phyloP scores from a whole-genome alignment of 805 yeast species.

The Candida sanyiensis region DNA sequence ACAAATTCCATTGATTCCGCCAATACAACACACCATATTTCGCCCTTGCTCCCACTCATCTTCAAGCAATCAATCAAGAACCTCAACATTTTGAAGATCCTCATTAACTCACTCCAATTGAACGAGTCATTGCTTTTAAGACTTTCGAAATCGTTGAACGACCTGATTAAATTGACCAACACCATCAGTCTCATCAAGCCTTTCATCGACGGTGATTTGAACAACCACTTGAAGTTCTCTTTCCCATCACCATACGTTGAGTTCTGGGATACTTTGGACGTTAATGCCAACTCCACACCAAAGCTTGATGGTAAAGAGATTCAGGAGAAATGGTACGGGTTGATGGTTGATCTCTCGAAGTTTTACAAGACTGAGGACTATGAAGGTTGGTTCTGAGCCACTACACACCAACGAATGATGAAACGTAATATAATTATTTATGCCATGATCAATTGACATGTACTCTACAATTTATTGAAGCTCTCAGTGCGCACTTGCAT shows the following conservation, averaged over 20 bases:
- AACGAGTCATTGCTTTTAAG: slow-evolving; percentile 21
- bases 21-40: slow-evolving; percentile 8
- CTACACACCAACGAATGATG: no score
- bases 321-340: slow-evolving; percentile 19
- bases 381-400: slow-evolving; percentile 27
- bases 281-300: not conserved
- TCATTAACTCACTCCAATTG: slow-evolving; percentile 26
- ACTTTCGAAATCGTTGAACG: slow-evolving; percentile 23
- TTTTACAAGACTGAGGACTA: slow-evolving; percentile 19
- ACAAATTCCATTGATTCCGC: slow-evolving; percentile 23
- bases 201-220: slow-evolving; percentile 21
- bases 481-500: no score
- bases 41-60: slow-evolving; percentile 26
- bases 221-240: slow-evolving; percentile 22
- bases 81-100: slow-evolving; percentile 24
- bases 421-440: not conserved
- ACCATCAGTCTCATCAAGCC: slow-evolving; percentile 26
- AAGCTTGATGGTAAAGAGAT: not conserved
- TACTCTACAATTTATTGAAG: no score
- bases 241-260: slow-evolving; percentile 17
- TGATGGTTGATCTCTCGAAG: slow-evolving; percentile 20
- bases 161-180: slow-evolving; percentile 23
- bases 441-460: no score
- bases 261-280: slow-evolving; percentile 21
- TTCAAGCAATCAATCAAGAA: slow-evolving; percentile 26